Evolutionary conservation across 2,329 filamentous ascomycete species (phyloP).

Genomic region (Eutypella sp.): DNA sequence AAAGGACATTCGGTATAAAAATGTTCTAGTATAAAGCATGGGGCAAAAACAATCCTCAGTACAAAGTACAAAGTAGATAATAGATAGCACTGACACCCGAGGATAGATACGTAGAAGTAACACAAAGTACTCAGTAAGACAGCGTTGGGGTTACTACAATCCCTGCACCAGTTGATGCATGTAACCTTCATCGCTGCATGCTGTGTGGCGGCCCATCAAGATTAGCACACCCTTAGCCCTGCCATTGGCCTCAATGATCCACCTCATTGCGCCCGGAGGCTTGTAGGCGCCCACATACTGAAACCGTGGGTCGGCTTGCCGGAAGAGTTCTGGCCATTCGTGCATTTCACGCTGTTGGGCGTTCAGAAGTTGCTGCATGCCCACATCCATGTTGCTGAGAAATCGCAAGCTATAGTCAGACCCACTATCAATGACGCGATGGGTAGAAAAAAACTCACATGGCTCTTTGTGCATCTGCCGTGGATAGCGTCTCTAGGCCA

Average conservation of each 20-base stretch:
- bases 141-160: too few species aligned
- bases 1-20: too few species aligned
- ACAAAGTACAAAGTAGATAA: too few species aligned
- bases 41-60: too few species aligned
- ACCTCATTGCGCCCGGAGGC: conserved; percentile 12
- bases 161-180: too few species aligned
- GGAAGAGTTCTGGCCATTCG: conserved; percentile 18
- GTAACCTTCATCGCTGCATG: too few species aligned
- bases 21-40: too few species aligned
- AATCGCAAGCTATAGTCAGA: too few species aligned
- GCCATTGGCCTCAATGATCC: conserved; percentile 21
- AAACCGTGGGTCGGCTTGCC: conserved; percentile 11
- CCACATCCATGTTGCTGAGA: conserved; percentile 13
- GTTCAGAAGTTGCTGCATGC: conserved; percentile 19
- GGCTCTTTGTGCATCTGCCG: conserved; percentile 12
- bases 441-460: conserved; percentile 12
- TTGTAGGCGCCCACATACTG: conserved; percentile 13
- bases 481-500: conserved; percentile 7
- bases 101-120: too few species aligned
- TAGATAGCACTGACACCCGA: too few species aligned
- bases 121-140: too few species aligned
- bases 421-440: neutral
- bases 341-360: conserved; percentile 15
- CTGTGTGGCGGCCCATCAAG: too few species aligned
- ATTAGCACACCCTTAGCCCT: conserved; percentile 5